These are phyloP conservation scores for Polymyxa betae DNA, from an alignment of 208 protist species.

Conservation along the genomic window DNA sequence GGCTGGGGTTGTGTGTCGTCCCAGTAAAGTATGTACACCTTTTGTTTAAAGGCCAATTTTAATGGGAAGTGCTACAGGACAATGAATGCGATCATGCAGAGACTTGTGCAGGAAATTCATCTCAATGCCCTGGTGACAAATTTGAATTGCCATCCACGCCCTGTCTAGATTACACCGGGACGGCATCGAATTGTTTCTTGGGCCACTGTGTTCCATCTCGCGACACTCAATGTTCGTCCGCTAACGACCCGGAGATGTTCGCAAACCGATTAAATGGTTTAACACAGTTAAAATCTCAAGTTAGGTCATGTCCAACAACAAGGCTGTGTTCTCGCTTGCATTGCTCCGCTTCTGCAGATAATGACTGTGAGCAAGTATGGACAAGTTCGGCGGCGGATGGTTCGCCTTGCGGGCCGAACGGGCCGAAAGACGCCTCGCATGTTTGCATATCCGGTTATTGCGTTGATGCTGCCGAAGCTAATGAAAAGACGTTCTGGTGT, in stretches of 20 bases:
- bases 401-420: neutral
- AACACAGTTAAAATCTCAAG: neutral
- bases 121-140: neutral
- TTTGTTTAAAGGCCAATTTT: neutral
- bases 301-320: neutral
- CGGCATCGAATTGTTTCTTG: conserved; percentile 30
- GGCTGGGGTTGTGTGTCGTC: neutral
- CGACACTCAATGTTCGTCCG: neutral
- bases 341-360: neutral
- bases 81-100: neutral
- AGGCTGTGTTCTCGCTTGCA: neutral
- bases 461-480: neutral
- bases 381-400: neutral
- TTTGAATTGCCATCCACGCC: neutral
- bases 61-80: neutral
- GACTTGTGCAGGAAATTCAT: neutral
- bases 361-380: neutral
- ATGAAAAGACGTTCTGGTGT: conserved; percentile 24
- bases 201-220: neutral
- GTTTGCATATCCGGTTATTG: conserved; percentile 41
- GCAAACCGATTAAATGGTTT: too few relatives aligned
- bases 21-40: neutral
- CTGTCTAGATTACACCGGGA: neutral
- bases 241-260: neutral
- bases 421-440: neutral